phyloP scores from a whole-genome alignment of 2,329 filamentous ascomycete genomes.

The Aspergillus ruber region DNA sequence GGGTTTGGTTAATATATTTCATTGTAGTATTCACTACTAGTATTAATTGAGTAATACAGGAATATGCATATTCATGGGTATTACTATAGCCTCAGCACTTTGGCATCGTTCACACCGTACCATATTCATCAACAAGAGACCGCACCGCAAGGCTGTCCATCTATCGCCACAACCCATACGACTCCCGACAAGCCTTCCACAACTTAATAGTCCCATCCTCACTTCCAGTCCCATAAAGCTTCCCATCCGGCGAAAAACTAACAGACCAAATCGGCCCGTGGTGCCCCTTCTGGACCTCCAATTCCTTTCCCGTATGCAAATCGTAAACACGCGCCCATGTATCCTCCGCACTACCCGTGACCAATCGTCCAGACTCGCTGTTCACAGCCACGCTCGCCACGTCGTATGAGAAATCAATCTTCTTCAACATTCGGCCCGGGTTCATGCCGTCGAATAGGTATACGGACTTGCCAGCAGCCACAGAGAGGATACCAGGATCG shows the following conservation, averaged over 20 bases:
- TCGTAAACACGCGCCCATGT: constrained; percentile 96
- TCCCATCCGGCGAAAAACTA: constrained; percentile 89
- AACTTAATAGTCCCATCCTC: constrained; percentile 98
- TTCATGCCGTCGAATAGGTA: constrained; percentile 80
- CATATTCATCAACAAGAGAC: no score
- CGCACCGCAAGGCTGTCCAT: not conserved
- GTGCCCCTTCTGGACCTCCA: constrained; percentile 95
- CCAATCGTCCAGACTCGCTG: constrained; percentile 69
- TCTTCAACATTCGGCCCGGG: constrained; percentile 68
- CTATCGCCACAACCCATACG: constrained; percentile 60
- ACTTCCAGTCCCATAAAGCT: constrained; percentile 90
- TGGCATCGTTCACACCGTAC: no score
- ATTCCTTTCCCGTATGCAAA: constrained; percentile 73
- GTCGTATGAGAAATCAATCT: constrained; percentile 71
- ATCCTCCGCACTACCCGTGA: constrained; percentile 84
- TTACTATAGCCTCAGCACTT: not conserved
- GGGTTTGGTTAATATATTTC: not conserved
- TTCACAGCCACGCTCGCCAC: constrained; percentile 89
- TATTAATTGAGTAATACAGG: not conserved
- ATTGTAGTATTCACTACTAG: not conserved
- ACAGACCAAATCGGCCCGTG: constrained; percentile 97
- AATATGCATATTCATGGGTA: not conserved
- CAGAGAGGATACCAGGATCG: constrained; percentile 68
- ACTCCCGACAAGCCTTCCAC: constrained; percentile 61
- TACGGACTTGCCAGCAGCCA: constrained; percentile 87